Percentiles rank a stretch among this genome's conserved stretches.
Evolutionary conservation across 1,139 yeast genomes (phyloP).

Genomic region (Suhomyces coccinellae): DNA sequence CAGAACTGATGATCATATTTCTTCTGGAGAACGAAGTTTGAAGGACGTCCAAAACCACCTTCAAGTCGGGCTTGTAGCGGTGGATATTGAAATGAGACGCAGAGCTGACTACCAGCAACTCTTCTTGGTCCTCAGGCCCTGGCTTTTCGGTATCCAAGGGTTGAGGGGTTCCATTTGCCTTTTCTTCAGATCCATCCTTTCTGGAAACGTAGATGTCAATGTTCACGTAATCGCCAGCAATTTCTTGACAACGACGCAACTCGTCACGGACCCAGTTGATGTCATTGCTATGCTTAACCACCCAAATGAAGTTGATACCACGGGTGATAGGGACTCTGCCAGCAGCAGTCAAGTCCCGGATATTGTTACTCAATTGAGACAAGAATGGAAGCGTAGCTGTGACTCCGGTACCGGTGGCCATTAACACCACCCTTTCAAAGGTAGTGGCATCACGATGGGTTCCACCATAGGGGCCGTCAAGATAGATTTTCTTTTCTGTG

Average conservation of each 20-base stretch:
- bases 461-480: slow-evolving; percentile 73
- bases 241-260: slow-evolving; percentile 28
- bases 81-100: slow-evolving; percentile 19
- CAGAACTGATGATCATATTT: slow-evolving; percentile 53
- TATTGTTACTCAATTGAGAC: slow-evolving; percentile 23
- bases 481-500: slow-evolving; percentile 34
- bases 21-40: slow-evolving; percentile 30
- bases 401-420: slow-evolving; percentile 57
- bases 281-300: slow-evolving; percentile 37
- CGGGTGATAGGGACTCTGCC: slow-evolving; percentile 21
- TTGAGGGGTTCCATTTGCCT: background rate
- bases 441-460: slow-evolving; percentile 47
- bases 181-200: background rate
- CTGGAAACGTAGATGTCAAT: slow-evolving; percentile 29
- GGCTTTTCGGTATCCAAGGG: background rate
- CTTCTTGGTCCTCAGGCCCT: background rate
- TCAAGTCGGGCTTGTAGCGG: slow-evolving; percentile 37
- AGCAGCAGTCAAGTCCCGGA: slow-evolving; percentile 12
- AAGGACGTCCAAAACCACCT: slow-evolving; percentile 21
- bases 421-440: slow-evolving; percentile 48
- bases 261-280: slow-evolving; percentile 51
- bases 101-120: slow-evolving; percentile 1
- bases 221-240: slow-evolving; percentile 26
- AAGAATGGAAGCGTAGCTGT: slow-evolving; percentile 56
- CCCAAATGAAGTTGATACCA: slow-evolving; percentile 51